These are phyloP conservation scores for Rostrohypoxylon terebratum DNA, from an alignment of 495 filamentous ascomycete genomes.

Conservation along the genomic window DNA sequence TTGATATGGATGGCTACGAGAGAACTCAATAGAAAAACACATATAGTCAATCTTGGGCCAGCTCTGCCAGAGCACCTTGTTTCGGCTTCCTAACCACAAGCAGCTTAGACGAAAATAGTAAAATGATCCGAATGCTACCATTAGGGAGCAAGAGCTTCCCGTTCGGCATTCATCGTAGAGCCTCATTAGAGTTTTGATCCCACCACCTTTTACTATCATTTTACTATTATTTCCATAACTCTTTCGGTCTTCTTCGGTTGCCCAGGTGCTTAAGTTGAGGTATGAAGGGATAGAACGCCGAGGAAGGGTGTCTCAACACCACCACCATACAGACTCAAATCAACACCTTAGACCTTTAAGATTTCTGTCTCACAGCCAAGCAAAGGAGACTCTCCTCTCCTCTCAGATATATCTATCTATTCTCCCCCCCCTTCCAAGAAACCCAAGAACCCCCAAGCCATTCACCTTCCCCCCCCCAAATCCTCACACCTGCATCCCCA, in stretches of 20 bases:
- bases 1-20: not conserved
- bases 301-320: not conserved
- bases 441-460: not conserved
- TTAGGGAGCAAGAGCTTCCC: not conserved
- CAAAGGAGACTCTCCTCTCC: not conserved
- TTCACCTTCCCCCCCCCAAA: not conserved
- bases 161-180: not conserved
- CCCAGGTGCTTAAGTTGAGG: too few species aligned
- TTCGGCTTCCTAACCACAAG: not conserved
- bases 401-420: not conserved
- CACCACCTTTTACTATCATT: not conserved
- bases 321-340: not conserved
- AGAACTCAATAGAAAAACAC: not conserved
- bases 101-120: too few species aligned
- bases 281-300: conserved; percentile 1
- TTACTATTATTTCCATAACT: too few species aligned
- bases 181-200: conserved; percentile 1
- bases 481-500: not conserved
- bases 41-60: not conserved
- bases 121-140: not conserved
- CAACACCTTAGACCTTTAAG: not conserved
- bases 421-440: not conserved
- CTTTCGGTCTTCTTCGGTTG: not conserved
- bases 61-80: not conserved
- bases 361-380: not conserved